Base-by-base conservation (phyloP, 2,329 filamentous ascomycete genomes). In the Penicillium digitatum region DNA sequence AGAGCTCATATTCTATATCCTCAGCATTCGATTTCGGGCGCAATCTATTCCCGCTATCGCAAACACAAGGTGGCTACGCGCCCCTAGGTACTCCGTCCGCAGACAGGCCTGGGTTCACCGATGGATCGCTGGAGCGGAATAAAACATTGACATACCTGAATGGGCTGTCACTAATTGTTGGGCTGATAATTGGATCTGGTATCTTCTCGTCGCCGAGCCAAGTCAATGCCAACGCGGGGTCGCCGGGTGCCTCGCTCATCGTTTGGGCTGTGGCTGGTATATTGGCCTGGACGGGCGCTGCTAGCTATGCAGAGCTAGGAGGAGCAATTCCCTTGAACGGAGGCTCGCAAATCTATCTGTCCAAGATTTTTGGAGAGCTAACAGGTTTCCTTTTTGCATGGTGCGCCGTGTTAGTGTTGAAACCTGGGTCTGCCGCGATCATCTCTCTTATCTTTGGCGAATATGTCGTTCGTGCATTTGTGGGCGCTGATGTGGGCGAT, bases 381-480 rank as follows among this genome's bases (percentile, higher is more conserved):
- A 84, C 86, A 1, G 94, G 94, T 0, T 99, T 99, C 69, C 78
- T 97, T 32, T 99, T 96, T 73, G 95, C 92, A 2, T 99, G 94
- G 94, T 91, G 90, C 48, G 92, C 94, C 0, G 90, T 97, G 16
- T 82, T 94, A 57, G 94, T 99, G 12, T 79, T 99, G 58, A 97
- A 96, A 76, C 94, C 94, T 0, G 94, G 94, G 2, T 89, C 89
- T 37, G 87, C 91, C 10, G 94, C 94, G 58, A 99, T 99, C 69
- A 90, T 99, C 61, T 83, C 93, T 62, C 96, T 99, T 63, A 96
- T 99, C 67, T 96, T 97, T 79, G 94, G 94, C 40, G 94, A 99
- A 75, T 99, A 99, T 69, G 78, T 96, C n/a, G 90, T 96, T 50
- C 83, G 91, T 44, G 92, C 91, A 14, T 82, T 88, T 40, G 87